Base-by-base conservation (phyloP, 805 yeast genomes). In the Candida taoyuanica region DNA sequence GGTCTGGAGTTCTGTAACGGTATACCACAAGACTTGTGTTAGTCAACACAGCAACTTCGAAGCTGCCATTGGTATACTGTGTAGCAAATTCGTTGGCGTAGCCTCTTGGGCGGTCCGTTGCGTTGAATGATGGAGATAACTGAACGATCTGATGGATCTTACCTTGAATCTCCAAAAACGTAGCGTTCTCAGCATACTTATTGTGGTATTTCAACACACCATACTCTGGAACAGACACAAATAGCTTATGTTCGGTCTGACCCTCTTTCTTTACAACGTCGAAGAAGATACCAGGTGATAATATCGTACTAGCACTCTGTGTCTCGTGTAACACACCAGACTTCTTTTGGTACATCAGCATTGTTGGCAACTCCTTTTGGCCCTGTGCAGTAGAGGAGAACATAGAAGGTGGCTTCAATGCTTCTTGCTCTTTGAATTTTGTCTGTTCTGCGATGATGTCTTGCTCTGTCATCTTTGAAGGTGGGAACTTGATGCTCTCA, bases 231-330 rank as follows among this genome's bases (percentile, higher is more conserved):
- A 87, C 81, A 33, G 91, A 71, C 3, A 83, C 80, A 58, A 84
- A 87, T 17, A 86, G 60, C 38, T 73, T 71, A 43, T 74, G 62
- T n/a, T 59, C 54, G 13, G 46, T 35, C 3, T 37, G 15, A 7
- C 43, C 49, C 14, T 47, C 47, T 33, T 55, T 55, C 9, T 43
- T 65, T 36, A 74, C 72, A 11, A 81, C 84, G 28, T 85, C 81
- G 43, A 89, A 70, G 52, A 79, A 89, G 4, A 87, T 79, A n/a
- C 95, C 95, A 1, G 96, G 96, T 16, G 94, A 78, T 21, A 86
- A 67, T 11, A 89, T 67, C 23, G 74, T 70, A 18, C 84, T 70
- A 9, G 77, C 66, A 29, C 73, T 65, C 19, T 83, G 70, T 31
- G 81, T 74, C 42, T 71, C 73, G 40, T 81, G 64, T 33, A 87